Conservation (phyloP, 352 stramenopile species). For the Pythium brassicae region DNA sequence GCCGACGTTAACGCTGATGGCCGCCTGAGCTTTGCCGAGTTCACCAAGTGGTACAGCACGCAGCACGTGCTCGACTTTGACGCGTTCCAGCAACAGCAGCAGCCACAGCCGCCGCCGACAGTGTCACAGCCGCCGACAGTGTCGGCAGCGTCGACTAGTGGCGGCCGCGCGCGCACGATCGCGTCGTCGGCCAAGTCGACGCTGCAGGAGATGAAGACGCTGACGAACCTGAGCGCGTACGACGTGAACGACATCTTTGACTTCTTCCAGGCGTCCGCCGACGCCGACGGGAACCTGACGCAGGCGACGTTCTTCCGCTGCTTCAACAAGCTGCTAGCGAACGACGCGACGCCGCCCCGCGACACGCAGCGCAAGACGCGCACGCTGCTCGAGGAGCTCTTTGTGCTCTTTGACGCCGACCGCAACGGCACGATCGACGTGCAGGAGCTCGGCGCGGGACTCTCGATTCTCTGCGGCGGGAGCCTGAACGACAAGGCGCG, state of each 20-base stretch:
- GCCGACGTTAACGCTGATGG: constrained; percentile 65
- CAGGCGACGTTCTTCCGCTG: constrained; percentile 75
- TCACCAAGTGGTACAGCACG: constrained; percentile 77
- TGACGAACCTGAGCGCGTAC: constrained; percentile 79
- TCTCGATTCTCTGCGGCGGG: constrained; percentile 87
- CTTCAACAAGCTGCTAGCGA: constrained; percentile 78
- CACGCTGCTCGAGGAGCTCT: constrained; percentile 65
- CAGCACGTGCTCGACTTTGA: constrained; percentile 22
- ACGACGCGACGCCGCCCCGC: constrained; percentile 26
- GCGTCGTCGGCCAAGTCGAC: constrained; percentile 19
- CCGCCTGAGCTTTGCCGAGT: constrained; percentile 75
- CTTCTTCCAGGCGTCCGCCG: constrained; percentile 74
- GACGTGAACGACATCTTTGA: constrained; percentile 86
- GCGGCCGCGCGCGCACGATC: not conserved
- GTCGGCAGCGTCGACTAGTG: no score
- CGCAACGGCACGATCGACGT: constrained; percentile 80
- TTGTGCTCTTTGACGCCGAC: constrained; percentile 80
- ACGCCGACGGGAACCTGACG: constrained; percentile 52
- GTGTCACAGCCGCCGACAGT: no score
- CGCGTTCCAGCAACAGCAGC: constrained; percentile 14
- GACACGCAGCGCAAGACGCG: constrained; percentile 39
- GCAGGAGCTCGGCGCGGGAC: constrained; percentile 75
- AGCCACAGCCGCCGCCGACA: not conserved
- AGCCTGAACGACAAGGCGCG: constrained; percentile 62
- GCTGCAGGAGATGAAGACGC: constrained; percentile 68